Percentiles rank a stretch among this genome's conserved stretches.
phyloP scores from a whole-genome alignment of 495 filamentous ascomycete species.

The Podospora bellae-mahoneyi region DNA sequence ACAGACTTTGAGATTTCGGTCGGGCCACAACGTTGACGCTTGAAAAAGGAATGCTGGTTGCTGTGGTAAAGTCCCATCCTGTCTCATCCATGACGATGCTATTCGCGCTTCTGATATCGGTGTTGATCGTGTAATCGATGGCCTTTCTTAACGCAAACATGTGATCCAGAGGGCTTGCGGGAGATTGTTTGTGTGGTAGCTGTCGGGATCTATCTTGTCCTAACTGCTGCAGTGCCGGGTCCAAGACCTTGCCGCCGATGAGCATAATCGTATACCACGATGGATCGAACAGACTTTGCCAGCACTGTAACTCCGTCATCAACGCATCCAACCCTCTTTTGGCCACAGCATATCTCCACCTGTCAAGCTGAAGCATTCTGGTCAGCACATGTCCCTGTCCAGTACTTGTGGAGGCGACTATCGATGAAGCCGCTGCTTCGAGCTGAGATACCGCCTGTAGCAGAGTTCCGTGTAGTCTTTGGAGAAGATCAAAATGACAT shows the following conservation, averaged over 20 bases:
- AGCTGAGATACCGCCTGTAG: not conserved
- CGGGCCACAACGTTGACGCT: not conserved
- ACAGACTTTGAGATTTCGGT: not conserved
- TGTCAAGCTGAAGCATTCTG: not conserved
- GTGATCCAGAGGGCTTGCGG: constrained; percentile 1
- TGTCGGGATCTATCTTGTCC: not conserved
- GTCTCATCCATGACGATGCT: not conserved
- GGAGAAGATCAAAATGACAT: constrained; percentile 3
- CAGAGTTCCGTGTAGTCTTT: not conserved
- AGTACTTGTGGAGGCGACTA: not conserved
- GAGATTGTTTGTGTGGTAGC: not conserved
- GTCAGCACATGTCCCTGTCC: not conserved
- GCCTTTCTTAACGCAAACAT: constrained; percentile 1
- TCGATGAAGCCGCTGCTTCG: not conserved
- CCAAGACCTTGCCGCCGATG: not conserved
- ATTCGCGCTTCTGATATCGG: not conserved
- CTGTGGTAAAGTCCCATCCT: not conserved
- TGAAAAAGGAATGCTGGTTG: not conserved
- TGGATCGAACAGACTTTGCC: not conserved
- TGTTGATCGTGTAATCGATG: not conserved
- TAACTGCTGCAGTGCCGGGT: not conserved
- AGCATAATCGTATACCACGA: constrained; percentile 4
- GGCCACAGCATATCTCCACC: constrained; percentile 9
- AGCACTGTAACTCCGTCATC: not conserved
- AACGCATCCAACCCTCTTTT: not conserved